These are phyloP conservation scores for Alternaria postmessia DNA, from an alignment of 2,329 filamentous ascomycete genomes.

Conservation along the genomic window DNA sequence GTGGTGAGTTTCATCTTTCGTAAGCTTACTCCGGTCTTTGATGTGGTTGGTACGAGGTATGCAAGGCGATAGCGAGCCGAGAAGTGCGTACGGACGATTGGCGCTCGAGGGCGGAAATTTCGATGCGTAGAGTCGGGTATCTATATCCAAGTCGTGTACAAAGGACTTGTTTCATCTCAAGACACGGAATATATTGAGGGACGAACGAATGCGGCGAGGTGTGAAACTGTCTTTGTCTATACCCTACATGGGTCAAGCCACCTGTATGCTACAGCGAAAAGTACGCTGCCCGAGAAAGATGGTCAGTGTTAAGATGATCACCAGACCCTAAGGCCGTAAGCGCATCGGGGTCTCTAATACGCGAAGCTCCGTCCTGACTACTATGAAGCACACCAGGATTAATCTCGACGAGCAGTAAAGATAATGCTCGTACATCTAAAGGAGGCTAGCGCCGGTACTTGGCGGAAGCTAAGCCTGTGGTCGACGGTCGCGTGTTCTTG, in stretches of 20 bases:
- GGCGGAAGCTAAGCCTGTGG: slow-evolving; percentile 13
- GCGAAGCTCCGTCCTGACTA: not conserved
- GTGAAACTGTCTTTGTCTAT: not conserved
- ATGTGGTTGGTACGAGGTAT: not conserved
- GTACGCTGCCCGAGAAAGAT: not conserved
- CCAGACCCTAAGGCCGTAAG: not conserved
- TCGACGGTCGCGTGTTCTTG: slow-evolving; percentile 2
- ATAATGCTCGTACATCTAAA: not conserved
- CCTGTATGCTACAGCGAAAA: not conserved
- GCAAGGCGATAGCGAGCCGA: not conserved
- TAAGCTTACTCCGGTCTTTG: not conserved
- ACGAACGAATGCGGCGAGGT: not conserved
- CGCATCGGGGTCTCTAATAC: not conserved
- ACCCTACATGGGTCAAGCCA: not conserved
- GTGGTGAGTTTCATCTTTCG: not conserved
- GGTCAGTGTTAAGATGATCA: not conserved
- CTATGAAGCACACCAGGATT: not conserved
- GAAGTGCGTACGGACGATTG: not conserved
- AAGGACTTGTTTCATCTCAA: not conserved
- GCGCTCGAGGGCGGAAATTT: not conserved
- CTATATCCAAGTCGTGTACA: not conserved
- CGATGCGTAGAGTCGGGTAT: not conserved
- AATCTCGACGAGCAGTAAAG: not conserved
- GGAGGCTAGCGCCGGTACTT: slow-evolving; percentile 5
- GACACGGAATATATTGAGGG: not conserved